phyloP scores from a whole-genome alignment of 2,329 filamentous ascomycete species.

The Penicillium decumbens region DNA sequence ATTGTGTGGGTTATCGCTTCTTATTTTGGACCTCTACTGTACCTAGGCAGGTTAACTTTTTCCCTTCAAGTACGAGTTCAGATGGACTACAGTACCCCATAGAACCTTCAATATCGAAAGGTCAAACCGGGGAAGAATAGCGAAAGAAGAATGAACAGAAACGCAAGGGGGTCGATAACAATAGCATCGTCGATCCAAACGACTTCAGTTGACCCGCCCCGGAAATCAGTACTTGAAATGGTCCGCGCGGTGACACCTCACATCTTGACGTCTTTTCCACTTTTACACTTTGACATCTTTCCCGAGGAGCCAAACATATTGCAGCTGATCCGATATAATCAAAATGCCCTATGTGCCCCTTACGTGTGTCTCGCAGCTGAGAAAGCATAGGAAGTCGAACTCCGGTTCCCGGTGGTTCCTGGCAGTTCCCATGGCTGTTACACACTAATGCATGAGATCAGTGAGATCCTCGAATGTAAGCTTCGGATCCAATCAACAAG shows the following conservation, averaged over 20 bases:
- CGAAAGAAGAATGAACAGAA: not conserved
- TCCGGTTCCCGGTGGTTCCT: not conserved
- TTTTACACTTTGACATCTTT: not conserved
- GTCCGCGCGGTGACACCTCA: slow-evolving; percentile 21
- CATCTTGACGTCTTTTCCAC: slow-evolving; percentile 15
- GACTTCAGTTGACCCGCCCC: slow-evolving; percentile 13
- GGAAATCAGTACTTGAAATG: slow-evolving; percentile 10
- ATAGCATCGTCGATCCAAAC: not conserved
- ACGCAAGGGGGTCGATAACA: slow-evolving; percentile 7
- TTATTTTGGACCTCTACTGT: no score
- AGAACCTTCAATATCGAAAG: not conserved
- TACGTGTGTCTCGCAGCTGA: slow-evolving; percentile 6
- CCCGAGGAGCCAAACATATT: not conserved
- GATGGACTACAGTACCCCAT: not conserved
- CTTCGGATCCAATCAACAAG: slow-evolving; percentile 6
- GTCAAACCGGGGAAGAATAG: not conserved
- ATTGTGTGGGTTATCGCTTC: no score
- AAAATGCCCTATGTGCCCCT: slow-evolving; percentile 4
- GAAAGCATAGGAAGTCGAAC: not conserved
- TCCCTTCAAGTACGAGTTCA: no score
- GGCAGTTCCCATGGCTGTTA: slow-evolving; percentile 6
- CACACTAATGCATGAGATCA: not conserved
- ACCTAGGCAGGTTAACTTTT: no score
- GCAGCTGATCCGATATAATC: not conserved
- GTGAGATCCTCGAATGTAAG: not conserved